Conservation (phyloP, 345 rosid species). For the Lenwebbia sp. region DNA sequence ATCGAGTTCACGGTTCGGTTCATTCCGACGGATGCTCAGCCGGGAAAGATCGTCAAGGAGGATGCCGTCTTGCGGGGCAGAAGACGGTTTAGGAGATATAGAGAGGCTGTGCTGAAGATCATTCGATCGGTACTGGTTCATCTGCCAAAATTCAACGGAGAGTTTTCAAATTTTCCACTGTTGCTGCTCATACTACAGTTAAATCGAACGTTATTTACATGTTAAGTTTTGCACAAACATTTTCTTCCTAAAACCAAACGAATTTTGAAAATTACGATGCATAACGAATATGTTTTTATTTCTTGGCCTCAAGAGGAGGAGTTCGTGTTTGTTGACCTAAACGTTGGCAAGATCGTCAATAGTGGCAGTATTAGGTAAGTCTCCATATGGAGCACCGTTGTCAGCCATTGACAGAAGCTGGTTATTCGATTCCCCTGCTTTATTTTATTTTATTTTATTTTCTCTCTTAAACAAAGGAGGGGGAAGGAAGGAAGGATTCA, state of each 20-base stretch:
- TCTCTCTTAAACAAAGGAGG: background rate
- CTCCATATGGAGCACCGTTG: background rate
- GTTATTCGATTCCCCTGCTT: background rate
- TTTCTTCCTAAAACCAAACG: background rate
- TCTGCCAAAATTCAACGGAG: background rate
- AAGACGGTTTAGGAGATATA: constrained; percentile 19
- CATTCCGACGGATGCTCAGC: constrained; percentile 28
- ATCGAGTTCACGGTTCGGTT: constrained; percentile 27
- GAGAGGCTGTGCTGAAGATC: constrained; percentile 21
- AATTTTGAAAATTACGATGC: background rate
- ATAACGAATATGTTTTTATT: background rate
- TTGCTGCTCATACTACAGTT: background rate
- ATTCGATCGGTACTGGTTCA: background rate
- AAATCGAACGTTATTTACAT: background rate
- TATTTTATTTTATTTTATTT: background rate
- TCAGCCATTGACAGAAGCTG: background rate
- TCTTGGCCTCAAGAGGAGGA: background rate
- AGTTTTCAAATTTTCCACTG: background rate
- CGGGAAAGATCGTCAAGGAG: constrained; percentile 37
- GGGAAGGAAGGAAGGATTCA: background rate
- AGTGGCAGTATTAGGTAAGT: background rate
- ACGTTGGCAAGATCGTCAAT: background rate
- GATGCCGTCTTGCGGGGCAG: constrained; percentile 13
- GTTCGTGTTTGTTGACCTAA: background rate
- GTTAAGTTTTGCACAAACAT: background rate